A percentile compares a stretch with the other conserved stretches of the same genome.
These are phyloP conservation scores for Kwoniella dendrophila DNA, from an alignment of 768 basidiomycete species.

Conservation along the genomic window DNA sequence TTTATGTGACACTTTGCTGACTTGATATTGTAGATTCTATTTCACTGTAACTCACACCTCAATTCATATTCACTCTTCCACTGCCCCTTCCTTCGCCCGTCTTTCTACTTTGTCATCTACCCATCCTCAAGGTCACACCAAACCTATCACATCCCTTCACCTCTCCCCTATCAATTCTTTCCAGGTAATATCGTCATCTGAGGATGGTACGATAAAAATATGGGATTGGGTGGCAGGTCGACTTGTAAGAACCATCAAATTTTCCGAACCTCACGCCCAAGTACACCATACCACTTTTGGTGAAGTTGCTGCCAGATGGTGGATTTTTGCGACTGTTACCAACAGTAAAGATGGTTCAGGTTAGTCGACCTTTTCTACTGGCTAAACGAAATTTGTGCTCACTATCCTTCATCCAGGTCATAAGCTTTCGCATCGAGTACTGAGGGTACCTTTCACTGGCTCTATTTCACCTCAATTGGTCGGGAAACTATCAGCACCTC, in stretches of 20 bases:
- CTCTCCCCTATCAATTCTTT: conserved; percentile 83
- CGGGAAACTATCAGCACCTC: conserved; percentile 37
- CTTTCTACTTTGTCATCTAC: conserved; percentile 63
- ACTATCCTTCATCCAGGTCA: conserved; percentile 1
- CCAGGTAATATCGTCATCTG: conserved; percentile 82
- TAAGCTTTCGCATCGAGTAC: conserved; percentile 17
- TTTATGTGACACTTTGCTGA: conserved; percentile 13
- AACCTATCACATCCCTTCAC: conserved; percentile 70
- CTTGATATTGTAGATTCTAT: conserved; percentile 67
- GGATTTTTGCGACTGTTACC: conserved; percentile 34
- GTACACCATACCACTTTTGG: conserved; percentile 46
- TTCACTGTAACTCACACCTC: conserved; percentile 79
- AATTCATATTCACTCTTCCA: conserved; percentile 83
- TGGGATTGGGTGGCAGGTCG: conserved; percentile 93
- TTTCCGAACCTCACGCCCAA: conserved; percentile 63
- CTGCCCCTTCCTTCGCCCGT: conserved; percentile 78
- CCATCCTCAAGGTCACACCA: conserved; percentile 57
- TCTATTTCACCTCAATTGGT: conserved; percentile 13
- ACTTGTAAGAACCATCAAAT: conserved; percentile 71
- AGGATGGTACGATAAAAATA: conserved; percentile 79
- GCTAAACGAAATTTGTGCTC: background rate
- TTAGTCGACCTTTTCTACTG: conserved; percentile 7
- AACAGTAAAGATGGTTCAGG: conserved; percentile 23
- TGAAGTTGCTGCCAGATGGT: conserved; percentile 37
- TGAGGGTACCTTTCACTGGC: conserved; percentile 14